Evolutionary conservation across 2,329 filamentous ascomycete genomes (phyloP), one percentile per base, ranked within the genome.

Genomic region (Fusarium coffeatum): DNA sequence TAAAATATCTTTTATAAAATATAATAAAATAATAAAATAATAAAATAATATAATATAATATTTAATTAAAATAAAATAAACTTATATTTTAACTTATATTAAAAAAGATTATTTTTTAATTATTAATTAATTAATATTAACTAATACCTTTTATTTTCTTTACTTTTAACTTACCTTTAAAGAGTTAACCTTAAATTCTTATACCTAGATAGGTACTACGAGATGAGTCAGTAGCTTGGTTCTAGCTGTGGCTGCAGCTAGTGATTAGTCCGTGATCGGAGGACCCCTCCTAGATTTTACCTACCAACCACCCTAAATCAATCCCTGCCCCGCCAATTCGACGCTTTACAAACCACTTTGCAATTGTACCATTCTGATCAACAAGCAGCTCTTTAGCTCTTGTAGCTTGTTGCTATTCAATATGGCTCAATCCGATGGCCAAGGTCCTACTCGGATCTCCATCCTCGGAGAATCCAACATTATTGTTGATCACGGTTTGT

Each of bases 391-490:
- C 37, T 53, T 53, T 22, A 48, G 41, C 41, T 41, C 32, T 53
- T 43, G 25, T 55, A 50, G 48, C 58, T 69, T 48, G 22, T 28
- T 50, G 37, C 45, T 32, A 64, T 43, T 57, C 66, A 70, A 41
- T 25, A 80, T 79, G 77, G 70, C 71, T 59, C 66, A 43, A 63
- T 72, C 73, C 55, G 57, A 61, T 50, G 68, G 67, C 23, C 72
- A 68, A 30, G 78, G 79, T 69, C 87, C 87, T 28, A 87, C 87
- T 53, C 81, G 83, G 78, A 93, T 98, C 77, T 86, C 88, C 37
- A 97, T 99, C 73, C 85, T 99, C 63, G 94, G 94, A 72, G 92
- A 93, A 76, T 93, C 97, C 74, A 92, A 91, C 76, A 98, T 99
- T 74, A 86, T 98, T 69, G 91, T 98, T 76, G 93, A 98, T 78